Evolutionary conservation across 140 eudicot species (phyloP).

Genomic region (Ambrosia hybrid): DNA sequence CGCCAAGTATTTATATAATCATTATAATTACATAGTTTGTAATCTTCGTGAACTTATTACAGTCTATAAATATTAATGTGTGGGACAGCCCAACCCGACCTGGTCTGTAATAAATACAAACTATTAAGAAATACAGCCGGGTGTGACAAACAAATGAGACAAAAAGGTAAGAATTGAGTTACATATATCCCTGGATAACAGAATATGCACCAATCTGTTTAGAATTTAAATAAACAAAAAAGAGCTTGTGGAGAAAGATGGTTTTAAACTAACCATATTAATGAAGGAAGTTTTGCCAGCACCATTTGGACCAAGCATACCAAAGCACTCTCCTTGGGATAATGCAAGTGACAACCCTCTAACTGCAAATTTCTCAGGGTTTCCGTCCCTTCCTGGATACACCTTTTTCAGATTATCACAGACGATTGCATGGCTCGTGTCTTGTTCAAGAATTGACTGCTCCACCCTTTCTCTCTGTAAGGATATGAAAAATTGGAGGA

Average conservation of each 20-base stretch:
- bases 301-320: conserved; percentile 99
- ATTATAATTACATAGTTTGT: no score
- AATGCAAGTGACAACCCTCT: conserved; percentile 88
- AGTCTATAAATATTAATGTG: neutral
- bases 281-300: conserved; percentile 98
- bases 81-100: neutral
- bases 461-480: conserved; percentile 76
- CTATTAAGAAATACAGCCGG: neutral
- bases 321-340: conserved; percentile 92
- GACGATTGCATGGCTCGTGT: conserved; percentile 57
- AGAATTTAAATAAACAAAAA: neutral
- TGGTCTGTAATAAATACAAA: neutral
- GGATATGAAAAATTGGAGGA: neutral
- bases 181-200: no score
- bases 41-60: no score
- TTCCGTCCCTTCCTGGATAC: conserved; percentile 88
- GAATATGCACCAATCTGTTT: conserved; percentile 1
- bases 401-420: conserved; percentile 77
- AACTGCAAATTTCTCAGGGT: conserved; percentile 88
- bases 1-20: no score
- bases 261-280: conserved; percentile 68
- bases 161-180: neutral
- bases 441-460: conserved; percentile 54
- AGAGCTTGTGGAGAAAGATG: neutral
- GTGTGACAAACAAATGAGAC: neutral